Evolutionary conservation across 2,329 filamentous ascomycete species (phyloP).

Genomic region (Epichloe coenophiala): DNA sequence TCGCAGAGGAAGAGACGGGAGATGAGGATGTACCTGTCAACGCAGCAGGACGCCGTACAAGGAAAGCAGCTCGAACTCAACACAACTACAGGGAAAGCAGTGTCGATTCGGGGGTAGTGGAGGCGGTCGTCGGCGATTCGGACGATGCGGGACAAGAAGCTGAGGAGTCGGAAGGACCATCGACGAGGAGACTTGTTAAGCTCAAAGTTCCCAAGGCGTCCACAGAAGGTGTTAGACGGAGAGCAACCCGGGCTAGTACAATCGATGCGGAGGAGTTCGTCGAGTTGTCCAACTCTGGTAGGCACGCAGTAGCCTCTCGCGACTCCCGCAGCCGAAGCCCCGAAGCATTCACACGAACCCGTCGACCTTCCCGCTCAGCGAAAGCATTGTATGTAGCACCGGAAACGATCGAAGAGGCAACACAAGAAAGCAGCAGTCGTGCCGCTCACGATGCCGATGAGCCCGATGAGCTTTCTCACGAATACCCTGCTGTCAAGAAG

Average conservation of each 20-base stretch:
- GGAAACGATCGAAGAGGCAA: conserved; percentile 37
- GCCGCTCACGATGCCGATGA: conserved; percentile 20
- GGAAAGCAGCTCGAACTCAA: conserved; percentile 31
- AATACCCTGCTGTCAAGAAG: conserved; percentile 15
- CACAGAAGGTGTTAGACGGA: conserved; percentile 22
- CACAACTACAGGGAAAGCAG: conserved; percentile 35
- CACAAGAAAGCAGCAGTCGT: conserved; percentile 34
- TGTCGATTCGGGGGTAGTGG: conserved; percentile 25
- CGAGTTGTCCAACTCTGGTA: conserved; percentile 48
- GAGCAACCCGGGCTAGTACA: conserved; percentile 38
- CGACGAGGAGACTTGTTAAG: conserved; percentile 28
- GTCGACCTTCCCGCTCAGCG: conserved; percentile 32
- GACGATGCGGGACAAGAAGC: conserved; percentile 9
- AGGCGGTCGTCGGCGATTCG: conserved; percentile 17
- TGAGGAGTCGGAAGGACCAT: conserved; percentile 17
- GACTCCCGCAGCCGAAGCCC: conserved; percentile 43
- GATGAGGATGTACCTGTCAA: conserved; percentile 29
- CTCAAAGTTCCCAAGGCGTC: conserved; percentile 25
- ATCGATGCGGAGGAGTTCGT: conserved; percentile 42
- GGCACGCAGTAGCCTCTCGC: conserved; percentile 35
- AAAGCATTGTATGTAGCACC: conserved; percentile 38
- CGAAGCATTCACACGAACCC: conserved; percentile 30
- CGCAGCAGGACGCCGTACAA: conserved; percentile 33
- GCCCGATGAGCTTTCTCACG: conserved; percentile 24
- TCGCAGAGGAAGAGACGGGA: conserved; percentile 26